Conservation (phyloP, 257 asterid species). For the Penstemon eatonii region DNA sequence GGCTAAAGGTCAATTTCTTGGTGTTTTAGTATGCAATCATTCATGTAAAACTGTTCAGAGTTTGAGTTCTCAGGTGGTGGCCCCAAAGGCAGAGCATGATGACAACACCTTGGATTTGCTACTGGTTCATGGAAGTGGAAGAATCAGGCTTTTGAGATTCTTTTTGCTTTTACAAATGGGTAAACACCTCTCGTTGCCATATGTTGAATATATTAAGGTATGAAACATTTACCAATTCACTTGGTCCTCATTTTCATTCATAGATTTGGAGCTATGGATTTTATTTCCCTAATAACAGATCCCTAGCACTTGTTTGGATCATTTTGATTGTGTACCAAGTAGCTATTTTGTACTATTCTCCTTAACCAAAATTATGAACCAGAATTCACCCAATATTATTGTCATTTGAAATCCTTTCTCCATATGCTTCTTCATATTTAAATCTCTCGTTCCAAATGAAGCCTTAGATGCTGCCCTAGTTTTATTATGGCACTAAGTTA, state of each 20-base stretch:
- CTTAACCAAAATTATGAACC: no score
- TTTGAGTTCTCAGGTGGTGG: constrained; percentile 92
- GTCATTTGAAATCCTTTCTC: not conserved
- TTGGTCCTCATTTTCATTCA: no score
- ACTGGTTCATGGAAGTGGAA: constrained; percentile 86
- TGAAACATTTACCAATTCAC: constrained; percentile 9
- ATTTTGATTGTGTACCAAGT: no score
- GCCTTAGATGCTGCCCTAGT: not conserved
- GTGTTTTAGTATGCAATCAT: constrained; percentile 87
- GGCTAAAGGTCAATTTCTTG: constrained; percentile 73
- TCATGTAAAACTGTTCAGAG: constrained; percentile 92
- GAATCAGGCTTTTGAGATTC: constrained; percentile 81
- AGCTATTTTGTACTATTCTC: no score
- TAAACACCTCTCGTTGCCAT: constrained; percentile 79
- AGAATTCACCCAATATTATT: no score
- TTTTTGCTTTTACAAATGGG: constrained; percentile 82
- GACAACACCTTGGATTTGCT: constrained; percentile 80
- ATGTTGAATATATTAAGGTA: constrained; percentile 95
- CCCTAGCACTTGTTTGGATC: no score
- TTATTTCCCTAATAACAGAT: no score
- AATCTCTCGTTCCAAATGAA: no score
- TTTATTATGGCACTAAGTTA: not conserved
- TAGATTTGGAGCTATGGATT: no score
- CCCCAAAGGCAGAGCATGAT: constrained; percentile 96
- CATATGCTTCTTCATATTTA: not conserved